Conservation (phyloP, 257 asterid genomes). For the Solanum commersonii region DNA sequence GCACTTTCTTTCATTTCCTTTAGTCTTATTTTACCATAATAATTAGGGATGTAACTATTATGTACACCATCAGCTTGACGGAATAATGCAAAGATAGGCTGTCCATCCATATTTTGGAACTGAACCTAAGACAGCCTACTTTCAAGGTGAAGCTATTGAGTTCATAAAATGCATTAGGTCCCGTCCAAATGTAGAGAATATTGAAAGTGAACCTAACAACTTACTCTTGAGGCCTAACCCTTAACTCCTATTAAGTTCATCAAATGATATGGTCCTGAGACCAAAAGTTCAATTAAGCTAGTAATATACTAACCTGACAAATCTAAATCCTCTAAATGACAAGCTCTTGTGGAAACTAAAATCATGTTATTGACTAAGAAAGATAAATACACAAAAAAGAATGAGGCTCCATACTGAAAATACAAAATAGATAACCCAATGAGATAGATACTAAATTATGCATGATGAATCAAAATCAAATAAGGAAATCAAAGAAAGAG, state of each 20-base stretch:
- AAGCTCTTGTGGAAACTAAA: not conserved
- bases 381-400: not conserved
- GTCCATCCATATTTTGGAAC: not conserved
- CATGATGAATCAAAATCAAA: not conserved
- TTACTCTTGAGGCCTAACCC: not conserved
- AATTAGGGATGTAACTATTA: not conserved
- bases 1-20: not conserved
- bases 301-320: not conserved
- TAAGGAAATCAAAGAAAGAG: not conserved
- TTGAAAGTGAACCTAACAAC: not conserved
- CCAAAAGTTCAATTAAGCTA: not conserved
- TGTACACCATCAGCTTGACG: not conserved
- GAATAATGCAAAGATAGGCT: not conserved
- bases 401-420: not conserved
- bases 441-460: not conserved
- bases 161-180: not conserved
- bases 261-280: not conserved
- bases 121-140: not conserved
- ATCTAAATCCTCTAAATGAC: not conserved
- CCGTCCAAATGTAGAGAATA: not conserved
- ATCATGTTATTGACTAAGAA: not conserved
- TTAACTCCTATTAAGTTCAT: not conserved
- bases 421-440: not conserved
- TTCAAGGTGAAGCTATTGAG: not conserved
- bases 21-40: not conserved